Conservation (phyloP, 164 flowering plant species). For the Buxus sempervirens region DNA sequence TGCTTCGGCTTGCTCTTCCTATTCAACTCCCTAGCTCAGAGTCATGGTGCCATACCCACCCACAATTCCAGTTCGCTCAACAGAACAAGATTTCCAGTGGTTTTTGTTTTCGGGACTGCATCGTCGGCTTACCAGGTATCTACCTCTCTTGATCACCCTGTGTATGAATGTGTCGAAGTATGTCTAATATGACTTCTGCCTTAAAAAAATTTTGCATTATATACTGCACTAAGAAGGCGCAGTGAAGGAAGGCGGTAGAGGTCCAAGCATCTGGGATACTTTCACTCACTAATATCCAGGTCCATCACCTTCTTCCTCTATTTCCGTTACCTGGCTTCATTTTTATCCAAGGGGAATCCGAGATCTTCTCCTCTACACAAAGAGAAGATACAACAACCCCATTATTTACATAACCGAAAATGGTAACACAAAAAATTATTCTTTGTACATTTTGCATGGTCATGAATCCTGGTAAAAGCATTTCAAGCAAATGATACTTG, state of each 20-base stretch:
- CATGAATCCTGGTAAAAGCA: no score
- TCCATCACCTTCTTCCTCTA: no score
- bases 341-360: no score
- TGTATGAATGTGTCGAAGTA: not conserved
- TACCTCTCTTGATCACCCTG: no score
- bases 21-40: no score
- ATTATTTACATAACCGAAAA: conserved; percentile 69
- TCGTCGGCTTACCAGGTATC: conserved; percentile 24
- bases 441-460: no score
- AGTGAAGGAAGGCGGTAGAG: conserved; percentile 34
- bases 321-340: no score
- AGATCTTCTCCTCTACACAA: no score
- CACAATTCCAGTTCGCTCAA: not conserved
- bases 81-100: conserved; percentile 12
- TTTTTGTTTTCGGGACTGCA: conserved; percentile 20
- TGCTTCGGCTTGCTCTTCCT: no score
- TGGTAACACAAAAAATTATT: no score
- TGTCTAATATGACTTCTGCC: not conserved
- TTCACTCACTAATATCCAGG: conserved; percentile 27
- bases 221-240: conserved; percentile 31
- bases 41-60: not conserved
- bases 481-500: no score
- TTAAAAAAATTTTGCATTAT: not conserved
- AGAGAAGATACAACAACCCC: no score
- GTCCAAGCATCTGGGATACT: conserved; percentile 42